phyloP scores from a whole-genome alignment of 2,329 filamentous ascomycete genomes.

The Fusarium continuum region DNA sequence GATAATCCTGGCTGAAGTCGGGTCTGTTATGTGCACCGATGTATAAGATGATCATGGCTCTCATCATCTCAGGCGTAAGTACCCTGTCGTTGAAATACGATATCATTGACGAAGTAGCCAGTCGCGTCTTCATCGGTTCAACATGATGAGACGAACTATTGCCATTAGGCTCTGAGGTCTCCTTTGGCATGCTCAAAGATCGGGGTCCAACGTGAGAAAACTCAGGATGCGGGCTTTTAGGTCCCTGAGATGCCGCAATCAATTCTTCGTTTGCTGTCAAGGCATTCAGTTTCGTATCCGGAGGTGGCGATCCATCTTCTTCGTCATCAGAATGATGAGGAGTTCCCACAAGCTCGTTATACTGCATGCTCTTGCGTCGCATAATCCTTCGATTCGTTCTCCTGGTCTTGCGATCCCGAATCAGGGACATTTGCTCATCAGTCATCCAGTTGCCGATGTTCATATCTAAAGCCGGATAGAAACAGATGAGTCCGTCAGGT shows the following conservation, averaged over 20 bases:
- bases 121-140: conserved; percentile 77
- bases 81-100: conserved; percentile 98
- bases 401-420: conserved; percentile 81
- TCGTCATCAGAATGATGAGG: conserved; percentile 84
- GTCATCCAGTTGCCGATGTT: conserved; percentile 99
- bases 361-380: conserved; percentile 87
- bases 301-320: conserved; percentile 52
- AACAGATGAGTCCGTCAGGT: conserved; percentile 82
- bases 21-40: conserved; percentile 93
- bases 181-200: conserved; percentile 38
- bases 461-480: conserved; percentile 94
- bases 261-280: conserved; percentile 15
- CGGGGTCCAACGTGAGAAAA: conserved; percentile 60
- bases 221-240: conserved; percentile 56
- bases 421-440: conserved; percentile 95
- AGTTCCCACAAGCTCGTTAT: conserved; percentile 83
- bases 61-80: conserved; percentile 97
- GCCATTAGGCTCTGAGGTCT: conserved; percentile 19
- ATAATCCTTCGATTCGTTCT: conserved; percentile 82
- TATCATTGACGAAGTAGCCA: conserved; percentile 96
- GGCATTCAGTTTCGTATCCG: conserved; percentile 6
- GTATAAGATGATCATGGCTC: conserved; percentile 98
- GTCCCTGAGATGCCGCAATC: conserved; percentile 19
- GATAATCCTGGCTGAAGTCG: conserved; percentile 90
- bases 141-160: conserved; percentile 60